These are phyloP conservation scores for Vachellia pachyceras DNA, from an alignment of 306 rosid species.

Conservation along the genomic window DNA sequence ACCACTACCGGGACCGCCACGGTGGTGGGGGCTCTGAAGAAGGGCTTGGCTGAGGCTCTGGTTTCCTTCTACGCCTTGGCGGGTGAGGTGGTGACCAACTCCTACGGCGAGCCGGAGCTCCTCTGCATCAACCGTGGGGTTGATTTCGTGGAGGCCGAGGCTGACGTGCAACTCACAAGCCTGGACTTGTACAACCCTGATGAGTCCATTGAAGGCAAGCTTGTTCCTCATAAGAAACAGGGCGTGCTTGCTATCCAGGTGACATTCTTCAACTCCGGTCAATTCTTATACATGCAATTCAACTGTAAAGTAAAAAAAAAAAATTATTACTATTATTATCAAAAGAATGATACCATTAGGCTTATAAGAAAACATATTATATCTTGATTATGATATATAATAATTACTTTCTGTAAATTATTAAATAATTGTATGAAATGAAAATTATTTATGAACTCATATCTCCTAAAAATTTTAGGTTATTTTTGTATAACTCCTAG, in stretches of 20 bases:
- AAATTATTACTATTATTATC: neutral
- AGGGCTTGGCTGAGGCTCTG: constrained; percentile 54
- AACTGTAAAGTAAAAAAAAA: neutral
- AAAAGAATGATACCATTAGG: neutral
- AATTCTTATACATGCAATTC: neutral
- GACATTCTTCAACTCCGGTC: neutral
- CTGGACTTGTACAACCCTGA: constrained; percentile 59
- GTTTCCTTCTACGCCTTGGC: constrained; percentile 62
- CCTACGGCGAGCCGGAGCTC: constrained; percentile 70
- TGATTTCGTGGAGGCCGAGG: constrained; percentile 63
- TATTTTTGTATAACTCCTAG: neutral
- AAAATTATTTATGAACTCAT: too few species aligned
- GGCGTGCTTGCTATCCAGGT: constrained; percentile 22
- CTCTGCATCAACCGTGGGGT: constrained; percentile 80
- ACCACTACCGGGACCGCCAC: neutral
- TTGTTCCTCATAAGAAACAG: constrained; percentile 1
- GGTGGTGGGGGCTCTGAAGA: constrained; percentile 50
- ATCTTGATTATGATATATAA: neutral
- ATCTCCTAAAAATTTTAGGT: neutral
- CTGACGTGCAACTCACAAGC: constrained; percentile 54
- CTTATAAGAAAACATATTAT: neutral
- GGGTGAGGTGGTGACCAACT: constrained; percentile 62
- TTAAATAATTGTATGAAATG: too few species aligned
- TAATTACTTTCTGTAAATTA: neutral
- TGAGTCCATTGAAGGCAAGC: constrained; percentile 15